Evolutionary conservation across 208 protist genomes (phyloP).

Genomic region (Trypanosoma platydactyli): DNA sequence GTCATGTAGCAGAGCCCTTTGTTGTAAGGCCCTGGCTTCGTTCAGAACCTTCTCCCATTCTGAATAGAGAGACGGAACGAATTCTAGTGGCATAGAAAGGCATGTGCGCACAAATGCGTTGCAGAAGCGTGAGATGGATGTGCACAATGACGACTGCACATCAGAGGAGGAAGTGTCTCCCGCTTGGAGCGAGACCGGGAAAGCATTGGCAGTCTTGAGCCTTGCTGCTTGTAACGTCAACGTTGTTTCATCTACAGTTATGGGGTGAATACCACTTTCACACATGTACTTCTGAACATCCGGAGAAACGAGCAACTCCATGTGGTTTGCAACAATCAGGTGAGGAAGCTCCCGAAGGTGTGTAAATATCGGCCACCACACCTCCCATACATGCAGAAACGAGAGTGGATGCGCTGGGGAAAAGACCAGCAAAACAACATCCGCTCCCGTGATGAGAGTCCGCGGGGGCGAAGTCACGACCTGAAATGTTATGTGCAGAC

Average conservation of each 20-base stretch:
- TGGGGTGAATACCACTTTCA: conserved; percentile 1
- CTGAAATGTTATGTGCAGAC: conserved; percentile 14
- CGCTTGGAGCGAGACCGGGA: conserved; percentile 2
- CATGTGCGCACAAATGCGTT: background rate
- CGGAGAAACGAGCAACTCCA: conserved; percentile 14
- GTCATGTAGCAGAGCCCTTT: background rate
- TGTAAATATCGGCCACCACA: conserved; percentile 25
- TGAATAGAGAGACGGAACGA: background rate
- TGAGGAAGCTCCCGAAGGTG: conserved; percentile 10
- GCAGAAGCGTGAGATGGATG: background rate
- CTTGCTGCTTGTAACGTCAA: background rate
- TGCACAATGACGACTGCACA: background rate
- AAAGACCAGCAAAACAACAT: conserved; percentile 15
- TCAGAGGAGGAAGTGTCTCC: background rate
- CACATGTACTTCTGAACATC: conserved; percentile 9
- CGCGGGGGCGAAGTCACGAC: conserved; percentile 9
- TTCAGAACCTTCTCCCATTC: conserved; percentile 8
- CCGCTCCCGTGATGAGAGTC: conserved; percentile 14
- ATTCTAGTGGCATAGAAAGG: background rate
- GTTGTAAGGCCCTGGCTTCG: background rate
- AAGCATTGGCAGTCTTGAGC: background rate
- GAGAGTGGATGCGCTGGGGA: conserved; percentile 19
- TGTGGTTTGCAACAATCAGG: conserved; percentile 10
- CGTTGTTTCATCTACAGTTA: conserved; percentile 3
- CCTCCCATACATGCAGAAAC: conserved; percentile 21